Evolutionary conservation across 2,329 filamentous ascomycete genomes (phyloP).

Genomic region (Colletotrichum navitas): DNA sequence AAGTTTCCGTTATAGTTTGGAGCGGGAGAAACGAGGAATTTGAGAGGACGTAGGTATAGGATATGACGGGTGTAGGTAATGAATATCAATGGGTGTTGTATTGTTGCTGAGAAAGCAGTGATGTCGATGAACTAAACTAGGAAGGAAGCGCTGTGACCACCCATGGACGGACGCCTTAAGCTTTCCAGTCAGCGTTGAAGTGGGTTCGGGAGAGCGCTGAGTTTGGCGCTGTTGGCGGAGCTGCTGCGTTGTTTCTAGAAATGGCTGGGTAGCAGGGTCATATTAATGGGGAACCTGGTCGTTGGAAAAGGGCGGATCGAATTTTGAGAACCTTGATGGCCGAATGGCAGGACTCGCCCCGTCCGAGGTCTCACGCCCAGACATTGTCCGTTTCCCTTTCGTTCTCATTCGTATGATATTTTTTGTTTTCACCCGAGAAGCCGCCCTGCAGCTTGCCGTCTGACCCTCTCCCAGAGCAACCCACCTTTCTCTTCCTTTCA

Average conservation of each 20-base stretch:
- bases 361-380: conserved; percentile 28
- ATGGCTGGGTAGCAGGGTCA: conserved; percentile 18
- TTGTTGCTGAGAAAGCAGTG: conserved; percentile 27
- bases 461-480: conserved; percentile 26
- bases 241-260: conserved; percentile 35
- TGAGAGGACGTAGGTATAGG: conserved; percentile 11
- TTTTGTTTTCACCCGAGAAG: background rate
- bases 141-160: conserved; percentile 19
- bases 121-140: conserved; percentile 20
- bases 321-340: conserved; percentile 19
- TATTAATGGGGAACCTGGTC: conserved; percentile 23
- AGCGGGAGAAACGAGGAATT: background rate
- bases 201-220: conserved; percentile 26
- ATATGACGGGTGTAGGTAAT: conserved; percentile 1
- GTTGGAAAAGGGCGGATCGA: background rate
- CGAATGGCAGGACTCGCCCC: conserved; percentile 14
- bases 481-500: conserved; percentile 11
- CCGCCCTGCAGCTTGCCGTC: conserved; percentile 31
- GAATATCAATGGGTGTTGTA: conserved; percentile 4
- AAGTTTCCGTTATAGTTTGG: background rate
- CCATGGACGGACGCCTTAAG: conserved; percentile 28
- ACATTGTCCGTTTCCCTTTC: conserved; percentile 36
- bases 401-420: conserved; percentile 18
- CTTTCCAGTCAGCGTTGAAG: conserved; percentile 30
- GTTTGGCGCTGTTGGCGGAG: conserved; percentile 28